Evolutionary conservation across 208 protist species (phyloP).

Genomic region (Leishmania martiniquensis): DNA sequence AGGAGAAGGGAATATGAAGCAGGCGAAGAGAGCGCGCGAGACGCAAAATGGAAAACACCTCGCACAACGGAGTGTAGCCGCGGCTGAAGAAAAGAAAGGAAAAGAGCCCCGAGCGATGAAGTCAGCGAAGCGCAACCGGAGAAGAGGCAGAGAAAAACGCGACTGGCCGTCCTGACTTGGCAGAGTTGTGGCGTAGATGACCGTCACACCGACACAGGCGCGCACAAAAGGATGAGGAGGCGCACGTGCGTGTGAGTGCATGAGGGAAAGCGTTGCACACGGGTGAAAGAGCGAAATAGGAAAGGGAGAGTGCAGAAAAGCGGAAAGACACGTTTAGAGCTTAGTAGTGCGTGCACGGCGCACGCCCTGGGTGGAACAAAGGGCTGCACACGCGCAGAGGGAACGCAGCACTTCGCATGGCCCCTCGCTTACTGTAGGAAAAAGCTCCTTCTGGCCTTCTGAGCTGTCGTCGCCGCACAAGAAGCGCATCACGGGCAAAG

Average conservation of each 20-base stretch:
- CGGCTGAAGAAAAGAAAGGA: not conserved
- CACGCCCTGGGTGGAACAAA: not conserved
- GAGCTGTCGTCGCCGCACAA: not conserved
- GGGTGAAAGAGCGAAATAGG: not conserved
- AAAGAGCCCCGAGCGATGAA: not conserved
- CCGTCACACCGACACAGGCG: not conserved
- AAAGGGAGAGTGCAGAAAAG: not conserved
- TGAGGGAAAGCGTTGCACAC: not conserved
- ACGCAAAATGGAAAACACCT: not conserved
- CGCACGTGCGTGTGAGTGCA: not conserved
- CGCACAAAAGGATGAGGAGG: not conserved
- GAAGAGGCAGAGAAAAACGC: not conserved
- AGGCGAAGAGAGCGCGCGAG: not conserved
- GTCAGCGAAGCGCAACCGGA: not conserved
- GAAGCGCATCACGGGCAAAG: not conserved
- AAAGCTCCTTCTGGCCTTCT: too few species aligned
- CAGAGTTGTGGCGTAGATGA: not conserved
- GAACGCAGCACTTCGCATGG: not conserved
- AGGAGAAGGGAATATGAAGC: not conserved
- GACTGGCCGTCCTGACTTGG: constrained; percentile 8
- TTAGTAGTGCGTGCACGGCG: not conserved
- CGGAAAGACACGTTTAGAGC: not conserved
- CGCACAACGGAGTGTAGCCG: not conserved
- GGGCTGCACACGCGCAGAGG: not conserved
- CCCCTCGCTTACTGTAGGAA: not conserved